Evolutionary conservation across 768 basidiomycete species (phyloP), one percentile per base, ranked within the genome.

Genomic region (Tricholoma matsutake): DNA sequence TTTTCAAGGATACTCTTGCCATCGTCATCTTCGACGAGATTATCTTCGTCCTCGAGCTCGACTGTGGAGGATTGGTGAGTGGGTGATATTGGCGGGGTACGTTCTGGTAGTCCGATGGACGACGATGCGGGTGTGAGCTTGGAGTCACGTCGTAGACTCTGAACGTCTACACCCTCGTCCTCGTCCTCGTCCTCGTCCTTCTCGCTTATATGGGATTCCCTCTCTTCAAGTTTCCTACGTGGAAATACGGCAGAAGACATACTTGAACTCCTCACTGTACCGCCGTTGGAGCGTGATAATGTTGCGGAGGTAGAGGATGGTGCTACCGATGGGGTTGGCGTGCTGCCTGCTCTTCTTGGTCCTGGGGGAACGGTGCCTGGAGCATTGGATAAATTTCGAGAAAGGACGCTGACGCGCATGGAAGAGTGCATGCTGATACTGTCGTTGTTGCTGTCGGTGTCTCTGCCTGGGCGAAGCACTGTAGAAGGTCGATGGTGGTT

Each of bases 111-210:
- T 16, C 54, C 61, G 16, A 67, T 58, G 4, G 67, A 64, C 10
- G 69, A 58, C 22, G 72, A 57, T 35, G 68, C 78, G 18, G 88
- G 88, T 2, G 87, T 88, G 8, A 91, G 77, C 67, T 91, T 91
- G 5, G 88, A 91, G 64, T 92, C 90, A 2, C 89, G 89, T 16
- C 86, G 72, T 32, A 78, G 75, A 61, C 78, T 77, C n/a, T 67
- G 65, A 53, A 65, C 66, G 16, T 59, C 67, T 35, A 22, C 56
- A 35, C 61, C 67, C 51, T 62, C 64, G 31, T 63, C 69, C 31
- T 70, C 62, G 8, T 69, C 67, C 51, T 62, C 64, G 31, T 63
- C 69, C 31, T 70, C 62, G 8, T 69, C 67, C 43, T 72, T 67
- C 65, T 63, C 61, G 16, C 60, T 57, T 20, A 25, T 34, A 6